Evolutionary conservation across 2,329 filamentous ascomycete genomes (phyloP).

Genomic region (Bimuria novae-zelandiae): DNA sequence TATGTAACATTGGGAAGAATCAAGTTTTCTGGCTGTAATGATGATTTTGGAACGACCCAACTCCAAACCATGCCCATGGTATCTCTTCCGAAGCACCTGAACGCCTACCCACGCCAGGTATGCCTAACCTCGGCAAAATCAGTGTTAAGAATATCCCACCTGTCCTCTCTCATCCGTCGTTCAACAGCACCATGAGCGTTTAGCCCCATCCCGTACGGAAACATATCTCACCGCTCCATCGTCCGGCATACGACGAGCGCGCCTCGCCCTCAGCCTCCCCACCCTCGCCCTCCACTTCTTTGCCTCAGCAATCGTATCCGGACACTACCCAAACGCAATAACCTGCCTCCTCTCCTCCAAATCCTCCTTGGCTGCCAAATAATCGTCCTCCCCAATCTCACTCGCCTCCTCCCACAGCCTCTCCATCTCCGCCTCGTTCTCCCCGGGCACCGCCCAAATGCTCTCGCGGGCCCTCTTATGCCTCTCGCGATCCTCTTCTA

Average conservation of each 20-base stretch:
- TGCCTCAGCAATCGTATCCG: background rate
- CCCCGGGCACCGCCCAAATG: constrained; percentile 83
- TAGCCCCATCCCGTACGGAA: background rate
- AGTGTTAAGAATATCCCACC: background rate
- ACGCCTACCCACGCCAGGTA: constrained; percentile 38
- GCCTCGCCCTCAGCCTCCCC: background rate
- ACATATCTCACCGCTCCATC: too few relatives aligned
- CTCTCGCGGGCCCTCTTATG: constrained; percentile 91
- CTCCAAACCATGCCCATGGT: constrained; percentile 30
- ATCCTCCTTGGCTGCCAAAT: constrained; percentile 76
- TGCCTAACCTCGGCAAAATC: constrained; percentile 12
- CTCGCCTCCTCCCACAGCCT: constrained; percentile 81
- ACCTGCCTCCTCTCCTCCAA: constrained; percentile 57
- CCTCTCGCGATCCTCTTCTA: constrained; percentile 93
- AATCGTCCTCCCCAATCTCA: constrained; percentile 86
- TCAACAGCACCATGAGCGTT: background rate
- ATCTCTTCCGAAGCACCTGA: constrained; percentile 34
- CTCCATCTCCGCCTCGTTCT: constrained; percentile 68
- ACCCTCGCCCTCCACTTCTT: background rate
- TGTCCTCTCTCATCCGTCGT: background rate
- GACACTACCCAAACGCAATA: constrained; percentile 45
- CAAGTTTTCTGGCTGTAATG: constrained; percentile 36
- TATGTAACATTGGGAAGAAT: constrained; percentile 23
- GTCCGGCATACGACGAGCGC: too few relatives aligned
- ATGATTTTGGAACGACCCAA: constrained; percentile 2